These are phyloP conservation scores for Metschnikowia picachoensis DNA, from an alignment of 805 yeast genomes.

Conservation along the genomic window DNA sequence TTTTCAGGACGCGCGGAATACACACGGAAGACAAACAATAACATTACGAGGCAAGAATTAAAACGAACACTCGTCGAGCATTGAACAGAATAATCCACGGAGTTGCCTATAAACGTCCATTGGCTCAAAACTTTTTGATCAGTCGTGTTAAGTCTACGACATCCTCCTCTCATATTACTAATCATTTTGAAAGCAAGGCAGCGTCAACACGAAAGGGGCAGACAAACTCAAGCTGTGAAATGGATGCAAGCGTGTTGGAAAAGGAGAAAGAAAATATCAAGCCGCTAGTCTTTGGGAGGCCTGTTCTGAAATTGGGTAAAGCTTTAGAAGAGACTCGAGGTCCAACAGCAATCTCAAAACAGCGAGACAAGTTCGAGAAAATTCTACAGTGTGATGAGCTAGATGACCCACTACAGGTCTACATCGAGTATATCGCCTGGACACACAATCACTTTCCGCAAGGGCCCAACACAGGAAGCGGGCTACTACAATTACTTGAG, in stretches of 20 bases:
- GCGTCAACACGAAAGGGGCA: background rate
- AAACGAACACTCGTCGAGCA: too few species aligned
- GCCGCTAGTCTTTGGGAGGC: slow-evolving; percentile 64
- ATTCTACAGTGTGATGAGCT: slow-evolving; percentile 41
- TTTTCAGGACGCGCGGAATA: too few species aligned
- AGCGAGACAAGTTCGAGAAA: slow-evolving; percentile 37
- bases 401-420: slow-evolving; percentile 82
- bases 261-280: slow-evolving; percentile 72
- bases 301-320: slow-evolving; percentile 53
- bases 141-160: too few species aligned
- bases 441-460: slow-evolving; percentile 57
- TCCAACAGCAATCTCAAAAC: slow-evolving; percentile 9
- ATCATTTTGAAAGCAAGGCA: too few species aligned
- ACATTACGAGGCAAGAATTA: too few species aligned
- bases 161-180: too few species aligned
- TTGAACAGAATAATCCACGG: too few species aligned
- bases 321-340: slow-evolving; percentile 26
- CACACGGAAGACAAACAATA: too few species aligned
- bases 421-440: slow-evolving; percentile 75
- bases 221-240: background rate
- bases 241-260: slow-evolving; percentile 26
- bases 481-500: slow-evolving; percentile 62
- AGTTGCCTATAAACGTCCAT: too few species aligned
- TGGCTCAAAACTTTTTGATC: too few species aligned
- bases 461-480: slow-evolving; percentile 59